A percentile compares a stretch with the other conserved stretches of the same genome.
phyloP scores from a whole-genome alignment of 805 yeast species.

The Saturnispora saitoi region DNA sequence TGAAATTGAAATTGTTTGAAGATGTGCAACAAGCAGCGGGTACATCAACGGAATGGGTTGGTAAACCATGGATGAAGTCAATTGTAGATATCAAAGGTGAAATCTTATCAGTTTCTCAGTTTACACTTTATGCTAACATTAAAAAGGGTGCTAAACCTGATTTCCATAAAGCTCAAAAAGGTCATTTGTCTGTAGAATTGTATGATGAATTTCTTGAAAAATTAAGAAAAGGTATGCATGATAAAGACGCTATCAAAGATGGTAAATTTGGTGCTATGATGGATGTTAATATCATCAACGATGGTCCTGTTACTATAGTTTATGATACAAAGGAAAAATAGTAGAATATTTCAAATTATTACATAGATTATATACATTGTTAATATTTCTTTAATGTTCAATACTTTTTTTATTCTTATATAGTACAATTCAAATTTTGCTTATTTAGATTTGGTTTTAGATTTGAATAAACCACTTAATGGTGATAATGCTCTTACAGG shows the following conservation, averaged over 20 bases:
- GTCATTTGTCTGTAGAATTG: slow-evolving; percentile 42
- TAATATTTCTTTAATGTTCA: neutral
- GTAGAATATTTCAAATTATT: neutral
- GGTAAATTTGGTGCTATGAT: slow-evolving; percentile 97
- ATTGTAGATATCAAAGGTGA: slow-evolving; percentile 60
- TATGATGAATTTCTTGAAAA: slow-evolving; percentile 45
- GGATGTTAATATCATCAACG: slow-evolving; percentile 84
- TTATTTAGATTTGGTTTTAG: slow-evolving; percentile 5
- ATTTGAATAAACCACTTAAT: slow-evolving; percentile 19
- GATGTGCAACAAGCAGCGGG: slow-evolving; percentile 30
- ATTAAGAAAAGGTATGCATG: slow-evolving; percentile 44
- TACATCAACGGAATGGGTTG: slow-evolving; percentile 45
- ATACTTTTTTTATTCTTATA: neutral
- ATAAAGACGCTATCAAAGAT: slow-evolving; percentile 58
- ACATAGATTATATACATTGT: neutral
- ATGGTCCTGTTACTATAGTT: slow-evolving; percentile 87
- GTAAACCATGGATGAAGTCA: slow-evolving; percentile 69
- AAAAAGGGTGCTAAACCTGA: slow-evolving; percentile 94
- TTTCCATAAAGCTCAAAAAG: slow-evolving; percentile 86
- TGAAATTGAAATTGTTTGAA: slow-evolving; percentile 66
- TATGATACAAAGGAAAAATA: slow-evolving; percentile 53
- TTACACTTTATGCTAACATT: slow-evolving; percentile 78
- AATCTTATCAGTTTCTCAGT: slow-evolving; percentile 83
- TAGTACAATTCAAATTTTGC: neutral
- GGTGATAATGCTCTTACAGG: slow-evolving; percentile 28